These are phyloP conservation scores for Yamadazyma sp. DNA, from an alignment of 805 yeast species.

Conservation along the genomic window DNA sequence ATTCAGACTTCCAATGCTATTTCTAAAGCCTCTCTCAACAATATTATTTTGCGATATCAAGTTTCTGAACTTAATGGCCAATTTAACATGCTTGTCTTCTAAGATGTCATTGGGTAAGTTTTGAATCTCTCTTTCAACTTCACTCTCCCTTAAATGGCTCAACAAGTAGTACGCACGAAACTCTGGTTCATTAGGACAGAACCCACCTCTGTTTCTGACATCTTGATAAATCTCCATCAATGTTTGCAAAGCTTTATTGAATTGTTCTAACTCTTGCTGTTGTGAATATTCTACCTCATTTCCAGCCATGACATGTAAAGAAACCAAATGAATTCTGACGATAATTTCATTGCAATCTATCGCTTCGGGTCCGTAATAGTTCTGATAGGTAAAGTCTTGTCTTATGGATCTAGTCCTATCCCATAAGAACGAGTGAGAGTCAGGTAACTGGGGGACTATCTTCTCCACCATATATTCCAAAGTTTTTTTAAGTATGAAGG, in stretches of 20 bases:
- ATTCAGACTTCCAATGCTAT: slow-evolving; percentile 55
- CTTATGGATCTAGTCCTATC: slow-evolving; percentile 95
- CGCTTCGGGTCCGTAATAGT: slow-evolving; percentile 90
- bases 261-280: slow-evolving; percentile 94
- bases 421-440: slow-evolving; percentile 90
- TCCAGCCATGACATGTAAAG: slow-evolving; percentile 84
- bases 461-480: slow-evolving; percentile 69
- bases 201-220: slow-evolving; percentile 65
- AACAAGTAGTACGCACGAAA: slow-evolving; percentile 84
- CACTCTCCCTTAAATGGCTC: slow-evolving; percentile 81
- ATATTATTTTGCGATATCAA: slow-evolving; percentile 62
- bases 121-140: slow-evolving; percentile 74
- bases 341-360: slow-evolving; percentile 89
- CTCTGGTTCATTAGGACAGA: slow-evolving; percentile 84
- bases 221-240: slow-evolving; percentile 84
- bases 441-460: slow-evolving; percentile 68
- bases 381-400: slow-evolving; percentile 95
- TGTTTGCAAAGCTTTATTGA: slow-evolving; percentile 87
- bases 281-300: slow-evolving; percentile 70
- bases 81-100: slow-evolving; percentile 56
- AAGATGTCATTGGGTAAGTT: slow-evolving; percentile 59
- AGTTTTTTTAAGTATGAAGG: slow-evolving; percentile 64
- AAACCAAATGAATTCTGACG: slow-evolving; percentile 81
- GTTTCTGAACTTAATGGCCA: slow-evolving; percentile 70
- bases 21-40: slow-evolving; percentile 52